These are phyloP conservation scores for Camelina laxa DNA, from an alignment of 345 rosid genomes.

Conservation along the genomic window DNA sequence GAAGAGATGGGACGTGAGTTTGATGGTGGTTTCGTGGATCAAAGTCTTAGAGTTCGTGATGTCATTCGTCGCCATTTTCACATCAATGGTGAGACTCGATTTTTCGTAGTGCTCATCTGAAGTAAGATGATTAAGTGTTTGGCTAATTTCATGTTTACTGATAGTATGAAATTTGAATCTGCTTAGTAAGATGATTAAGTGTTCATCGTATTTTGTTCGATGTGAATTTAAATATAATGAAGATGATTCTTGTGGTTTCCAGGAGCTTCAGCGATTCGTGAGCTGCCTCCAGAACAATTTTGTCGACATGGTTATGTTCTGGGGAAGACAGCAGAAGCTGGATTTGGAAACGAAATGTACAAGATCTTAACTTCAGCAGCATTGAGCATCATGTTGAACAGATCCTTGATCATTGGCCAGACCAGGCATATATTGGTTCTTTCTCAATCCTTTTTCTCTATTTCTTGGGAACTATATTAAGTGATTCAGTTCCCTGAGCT, in stretches of 20 bases:
- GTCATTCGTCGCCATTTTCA: slow-evolving; percentile 67
- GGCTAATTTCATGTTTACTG: too few relatives aligned
- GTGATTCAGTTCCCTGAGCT: neutral
- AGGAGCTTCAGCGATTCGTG: slow-evolving; percentile 79
- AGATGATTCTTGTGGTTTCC: slow-evolving; percentile 26
- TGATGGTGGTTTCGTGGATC: slow-evolving; percentile 55
- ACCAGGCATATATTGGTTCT: slow-evolving; percentile 99
- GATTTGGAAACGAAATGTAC: slow-evolving; percentile 97
- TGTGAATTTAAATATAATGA: neutral
- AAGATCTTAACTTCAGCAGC: slow-evolving; percentile 94
- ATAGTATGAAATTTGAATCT: neutral
- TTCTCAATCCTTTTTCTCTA: slow-evolving; percentile 77
- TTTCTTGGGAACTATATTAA: neutral
- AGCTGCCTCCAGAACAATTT: slow-evolving; percentile 78
- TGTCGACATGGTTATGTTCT: slow-evolving; percentile 84
- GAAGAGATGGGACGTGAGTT: slow-evolving; percentile 91
- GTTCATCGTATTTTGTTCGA: too few relatives aligned
- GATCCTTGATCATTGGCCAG: slow-evolving; percentile 97
- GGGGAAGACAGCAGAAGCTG: slow-evolving; percentile 96
- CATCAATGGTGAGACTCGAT: slow-evolving; percentile 55
- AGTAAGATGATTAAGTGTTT: neutral
- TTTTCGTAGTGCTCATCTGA: neutral
- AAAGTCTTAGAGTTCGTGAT: slow-evolving; percentile 68
- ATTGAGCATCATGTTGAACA: slow-evolving; percentile 82
- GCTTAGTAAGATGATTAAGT: too few relatives aligned